Conservation (phyloP, 345 rosid genomes). For the Erysimum cheiranthoides region DNA sequence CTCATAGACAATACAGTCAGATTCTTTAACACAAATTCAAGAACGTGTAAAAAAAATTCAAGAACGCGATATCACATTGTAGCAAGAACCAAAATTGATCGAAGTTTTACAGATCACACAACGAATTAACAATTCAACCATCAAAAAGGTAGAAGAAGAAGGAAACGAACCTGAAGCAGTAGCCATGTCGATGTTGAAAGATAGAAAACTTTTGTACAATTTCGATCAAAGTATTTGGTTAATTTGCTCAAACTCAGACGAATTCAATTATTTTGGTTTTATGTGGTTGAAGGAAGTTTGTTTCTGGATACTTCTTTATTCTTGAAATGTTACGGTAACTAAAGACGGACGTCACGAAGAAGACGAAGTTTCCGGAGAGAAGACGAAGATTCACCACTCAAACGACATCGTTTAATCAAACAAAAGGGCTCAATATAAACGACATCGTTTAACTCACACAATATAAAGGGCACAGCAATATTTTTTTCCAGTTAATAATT, state of each 20-base stretch:
- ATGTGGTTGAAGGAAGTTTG: not conserved
- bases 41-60: not conserved
- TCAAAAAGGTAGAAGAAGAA: not conserved
- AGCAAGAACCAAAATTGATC: not conserved
- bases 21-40: not conserved
- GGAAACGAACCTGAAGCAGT: constrained; percentile 47
- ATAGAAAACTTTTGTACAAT: not conserved
- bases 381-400: not conserved
- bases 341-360: not conserved
- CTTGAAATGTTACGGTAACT: not conserved
- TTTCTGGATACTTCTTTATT: not conserved
- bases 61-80: not conserved
- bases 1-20: not conserved
- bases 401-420: not conserved
- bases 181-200: constrained; percentile 39
- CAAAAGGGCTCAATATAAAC: not conserved
- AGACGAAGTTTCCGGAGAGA: not conserved
- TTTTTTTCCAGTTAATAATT: too few relatives aligned
- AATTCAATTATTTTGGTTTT: not conserved
- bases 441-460: not conserved
- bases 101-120: too few relatives aligned
- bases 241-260: not conserved
- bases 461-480: too few relatives aligned
- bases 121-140: too few relatives aligned
- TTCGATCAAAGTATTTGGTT: not conserved